Percentiles rank a stretch among this genome's conserved stretches.
phyloP scores from a whole-genome alignment of 2,329 filamentous ascomycete species.

The Penicillium psychrosexuale region DNA sequence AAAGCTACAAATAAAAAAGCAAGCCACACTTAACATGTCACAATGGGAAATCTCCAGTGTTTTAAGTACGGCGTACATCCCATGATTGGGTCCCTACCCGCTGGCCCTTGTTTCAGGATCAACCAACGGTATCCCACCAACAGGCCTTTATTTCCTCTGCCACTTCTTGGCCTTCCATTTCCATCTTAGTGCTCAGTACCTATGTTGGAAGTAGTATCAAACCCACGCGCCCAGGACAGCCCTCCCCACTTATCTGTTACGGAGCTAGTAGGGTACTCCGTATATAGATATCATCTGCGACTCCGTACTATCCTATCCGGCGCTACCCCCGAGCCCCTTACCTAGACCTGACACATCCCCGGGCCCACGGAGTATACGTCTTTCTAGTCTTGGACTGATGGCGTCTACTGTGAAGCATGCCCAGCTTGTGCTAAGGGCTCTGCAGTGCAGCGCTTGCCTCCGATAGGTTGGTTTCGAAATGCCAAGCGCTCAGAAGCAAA shows the following conservation, averaged over 20 bases:
- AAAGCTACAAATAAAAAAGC: neutral
- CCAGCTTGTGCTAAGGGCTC: conserved; percentile 14
- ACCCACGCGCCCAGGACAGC: conserved; percentile 11
- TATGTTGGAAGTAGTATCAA: conserved; percentile 4
- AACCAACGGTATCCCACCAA: neutral
- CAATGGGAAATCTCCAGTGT: conserved; percentile 4
- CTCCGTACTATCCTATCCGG: neutral
- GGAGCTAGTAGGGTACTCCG: neutral
- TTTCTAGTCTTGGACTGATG: conserved; percentile 1
- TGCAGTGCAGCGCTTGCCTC: neutral
- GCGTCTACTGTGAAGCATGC: conserved; percentile 6
- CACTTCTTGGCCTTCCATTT: too few relatives aligned
- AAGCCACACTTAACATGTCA: neutral
- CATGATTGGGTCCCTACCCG: conserved; percentile 20
- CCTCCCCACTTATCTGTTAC: conserved; percentile 16
- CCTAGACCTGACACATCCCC: conserved; percentile 11
- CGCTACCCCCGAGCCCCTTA: conserved; percentile 4
- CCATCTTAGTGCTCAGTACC: too few relatives aligned
- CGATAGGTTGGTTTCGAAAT: conserved; percentile 15
- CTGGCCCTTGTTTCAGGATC: conserved; percentile 20
- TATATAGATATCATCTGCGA: neutral
- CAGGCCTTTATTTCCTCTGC: neutral
- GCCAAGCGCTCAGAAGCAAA: conserved; percentile 9
- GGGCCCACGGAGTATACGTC: neutral
- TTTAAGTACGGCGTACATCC: conserved; percentile 10